Evolutionary conservation across 2,329 filamentous ascomycete genomes (phyloP).

Genomic region (Paraphoma sp.): DNA sequence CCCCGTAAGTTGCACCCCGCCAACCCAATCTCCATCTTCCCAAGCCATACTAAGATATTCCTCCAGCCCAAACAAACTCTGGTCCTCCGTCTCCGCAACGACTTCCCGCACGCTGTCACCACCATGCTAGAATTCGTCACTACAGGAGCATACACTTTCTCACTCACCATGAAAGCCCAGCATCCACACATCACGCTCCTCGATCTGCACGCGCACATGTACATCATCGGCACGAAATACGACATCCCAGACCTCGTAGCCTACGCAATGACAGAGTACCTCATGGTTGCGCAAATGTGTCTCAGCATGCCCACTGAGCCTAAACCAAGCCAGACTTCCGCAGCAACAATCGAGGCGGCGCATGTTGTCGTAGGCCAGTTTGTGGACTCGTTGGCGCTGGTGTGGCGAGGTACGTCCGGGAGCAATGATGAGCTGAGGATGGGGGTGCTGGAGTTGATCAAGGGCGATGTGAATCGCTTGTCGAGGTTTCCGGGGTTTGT

Average conservation of each 20-base stretch:
- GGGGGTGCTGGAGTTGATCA: background rate
- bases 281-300: conserved; percentile 8
- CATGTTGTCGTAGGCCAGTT: background rate
- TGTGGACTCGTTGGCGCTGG: background rate
- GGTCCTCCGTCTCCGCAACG: conserved; percentile 25
- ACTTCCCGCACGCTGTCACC: conserved; percentile 26
- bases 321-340: background rate
- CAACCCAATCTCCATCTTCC: background rate
- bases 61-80: conserved; percentile 8
- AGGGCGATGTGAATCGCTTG: background rate
- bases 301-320: conserved; percentile 8
- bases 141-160: conserved; percentile 25
- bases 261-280: conserved; percentile 19
- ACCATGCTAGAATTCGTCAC: conserved; percentile 28
- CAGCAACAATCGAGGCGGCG: background rate
- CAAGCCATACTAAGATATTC: background rate
- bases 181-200: conserved; percentile 26
- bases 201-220: conserved; percentile 35
- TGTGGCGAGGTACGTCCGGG: background rate
- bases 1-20: conserved; percentile 4
- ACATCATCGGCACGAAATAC: conserved; percentile 30
- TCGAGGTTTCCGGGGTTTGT: background rate
- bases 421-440: background rate
- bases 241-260: conserved; percentile 13
- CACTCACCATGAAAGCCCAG: conserved; percentile 5